Evolutionary conservation across 352 stramenopile genomes (phyloP).

Genomic region (Globisporangium viniferum): DNA sequence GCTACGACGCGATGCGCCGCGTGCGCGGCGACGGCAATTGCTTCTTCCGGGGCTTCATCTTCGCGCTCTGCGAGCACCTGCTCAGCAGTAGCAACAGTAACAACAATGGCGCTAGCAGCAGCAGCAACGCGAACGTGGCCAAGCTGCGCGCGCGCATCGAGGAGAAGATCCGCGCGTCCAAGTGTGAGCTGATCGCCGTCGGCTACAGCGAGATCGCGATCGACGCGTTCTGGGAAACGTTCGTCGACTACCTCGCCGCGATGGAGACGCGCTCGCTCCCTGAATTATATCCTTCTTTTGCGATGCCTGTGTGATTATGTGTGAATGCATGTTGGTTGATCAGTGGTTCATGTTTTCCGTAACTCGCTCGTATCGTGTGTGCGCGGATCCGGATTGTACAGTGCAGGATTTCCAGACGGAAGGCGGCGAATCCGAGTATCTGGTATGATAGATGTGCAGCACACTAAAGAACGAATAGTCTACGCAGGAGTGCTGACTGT

Average conservation of each 20-base stretch:
- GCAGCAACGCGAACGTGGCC: slow-evolving; percentile 14
- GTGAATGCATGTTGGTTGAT: slow-evolving; percentile 9
- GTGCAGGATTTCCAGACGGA: slow-evolving; percentile 85
- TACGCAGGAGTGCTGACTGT: background rate
- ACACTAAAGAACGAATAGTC: background rate
- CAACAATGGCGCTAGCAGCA: background rate
- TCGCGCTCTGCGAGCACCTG: slow-evolving; percentile 81
- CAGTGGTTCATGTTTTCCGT: slow-evolving; percentile 22
- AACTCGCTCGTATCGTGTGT: slow-evolving; percentile 22
- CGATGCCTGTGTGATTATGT: slow-evolving; percentile 17
- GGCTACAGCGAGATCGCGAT: slow-evolving; percentile 92
- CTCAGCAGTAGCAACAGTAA: slow-evolving; percentile 17
- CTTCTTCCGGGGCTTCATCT: slow-evolving; percentile 91
- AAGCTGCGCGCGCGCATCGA: slow-evolving; percentile 41
- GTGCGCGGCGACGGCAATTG: slow-evolving; percentile 91
- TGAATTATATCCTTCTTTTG: slow-evolving; percentile 36
- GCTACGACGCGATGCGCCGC: slow-evolving; percentile 74
- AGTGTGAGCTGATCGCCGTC: slow-evolving; percentile 66
- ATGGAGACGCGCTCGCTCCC: slow-evolving; percentile 73
- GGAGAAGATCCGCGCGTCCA: slow-evolving; percentile 63
- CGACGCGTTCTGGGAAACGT: slow-evolving; percentile 92
- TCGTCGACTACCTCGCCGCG: slow-evolving; percentile 85
- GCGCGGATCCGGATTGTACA: slow-evolving; percentile 25
- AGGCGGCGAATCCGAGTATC: slow-evolving; percentile 81
- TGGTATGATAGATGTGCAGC: slow-evolving; percentile 25